Percentiles rank a stretch among this genome's conserved stretches.
Evolutionary conservation across 1,284 basidiomycete species (phyloP).

Genomic region (Pseudomicrostroma phylloplanum): DNA sequence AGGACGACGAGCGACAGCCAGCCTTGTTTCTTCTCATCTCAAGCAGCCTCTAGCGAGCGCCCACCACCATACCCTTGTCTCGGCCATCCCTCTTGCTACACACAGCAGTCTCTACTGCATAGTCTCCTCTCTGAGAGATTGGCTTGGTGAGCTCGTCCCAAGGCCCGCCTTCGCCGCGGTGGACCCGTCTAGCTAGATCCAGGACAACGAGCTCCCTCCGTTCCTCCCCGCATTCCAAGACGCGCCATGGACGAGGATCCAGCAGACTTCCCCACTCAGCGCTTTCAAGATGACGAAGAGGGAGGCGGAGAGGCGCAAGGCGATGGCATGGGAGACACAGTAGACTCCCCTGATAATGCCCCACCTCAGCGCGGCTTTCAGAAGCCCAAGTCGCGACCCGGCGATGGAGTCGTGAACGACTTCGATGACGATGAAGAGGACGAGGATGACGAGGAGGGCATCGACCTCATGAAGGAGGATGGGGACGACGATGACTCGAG

Average conservation of each 20-base stretch:
- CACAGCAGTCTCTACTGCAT: too few relatives aligned
- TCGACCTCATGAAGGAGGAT: constrained; percentile 41
- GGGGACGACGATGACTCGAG: constrained; percentile 35
- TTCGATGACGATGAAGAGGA: constrained; percentile 25
- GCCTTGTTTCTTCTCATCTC: background rate
- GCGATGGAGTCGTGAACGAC: constrained; percentile 3
- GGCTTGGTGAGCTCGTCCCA: too few relatives aligned
- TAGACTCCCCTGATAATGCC: constrained; percentile 5
- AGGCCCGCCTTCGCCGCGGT: too few relatives aligned
- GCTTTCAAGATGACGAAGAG: constrained; percentile 18
- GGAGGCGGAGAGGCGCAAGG: constrained; percentile 15
- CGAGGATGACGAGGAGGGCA: constrained; percentile 41
- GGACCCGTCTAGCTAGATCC: too few relatives aligned
- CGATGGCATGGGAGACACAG: background rate
- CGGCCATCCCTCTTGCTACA: too few relatives aligned
- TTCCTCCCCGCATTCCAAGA: background rate
- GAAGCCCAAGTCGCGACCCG: background rate
- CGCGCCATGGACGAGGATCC: constrained; percentile 15
- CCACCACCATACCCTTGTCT: constrained; percentile 6
- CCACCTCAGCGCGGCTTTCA: constrained; percentile 9
- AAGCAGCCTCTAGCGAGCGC: background rate
- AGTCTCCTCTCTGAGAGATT: too few relatives aligned
- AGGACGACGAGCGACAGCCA: constrained; percentile 3
- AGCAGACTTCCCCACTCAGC: constrained; percentile 13
- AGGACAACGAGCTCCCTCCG: too few relatives aligned